A percentile compares a stretch with the other conserved stretches of the same genome.
Conservation (phyloP, 1,139 yeast genomes). For the Taphrina pruni region DNA sequence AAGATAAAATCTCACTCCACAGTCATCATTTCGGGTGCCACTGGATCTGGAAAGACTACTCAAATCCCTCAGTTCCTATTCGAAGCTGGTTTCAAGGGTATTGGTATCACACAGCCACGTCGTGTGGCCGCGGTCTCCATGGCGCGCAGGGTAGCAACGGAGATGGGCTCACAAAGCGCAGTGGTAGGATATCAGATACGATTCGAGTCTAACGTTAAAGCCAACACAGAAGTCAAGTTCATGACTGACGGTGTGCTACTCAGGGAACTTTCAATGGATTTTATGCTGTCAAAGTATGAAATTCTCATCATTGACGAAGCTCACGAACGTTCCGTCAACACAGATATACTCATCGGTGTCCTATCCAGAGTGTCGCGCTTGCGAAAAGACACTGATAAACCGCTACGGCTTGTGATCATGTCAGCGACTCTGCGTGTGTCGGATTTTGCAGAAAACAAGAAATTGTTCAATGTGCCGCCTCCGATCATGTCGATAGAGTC, state of each 20-base stretch:
- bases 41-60: slow-evolving; percentile 98
- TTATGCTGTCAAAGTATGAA: slow-evolving; percentile 78
- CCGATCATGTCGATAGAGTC: slow-evolving; percentile 92
- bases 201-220: slow-evolving; percentile 75
- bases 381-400: slow-evolving; percentile 58
- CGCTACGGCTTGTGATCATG: slow-evolving; percentile 70
- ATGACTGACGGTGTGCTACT: slow-evolving; percentile 99
- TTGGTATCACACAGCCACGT: slow-evolving; percentile 96
- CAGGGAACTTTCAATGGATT: slow-evolving; percentile 89
- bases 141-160: slow-evolving; percentile 86
- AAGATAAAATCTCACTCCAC: slow-evolving; percentile 92
- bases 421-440: slow-evolving; percentile 94
- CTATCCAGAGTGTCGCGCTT: slow-evolving; percentile 82
- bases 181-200: slow-evolving; percentile 90
- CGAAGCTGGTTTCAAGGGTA: slow-evolving; percentile 87
- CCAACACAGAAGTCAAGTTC: slow-evolving; percentile 82
- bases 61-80: slow-evolving; percentile 93
- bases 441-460: slow-evolving; percentile 83
- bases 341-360: slow-evolving; percentile 95
- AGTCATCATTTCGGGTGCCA: slow-evolving; percentile 92
- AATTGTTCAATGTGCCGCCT: slow-evolving; percentile 76
- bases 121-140: slow-evolving; percentile 98
- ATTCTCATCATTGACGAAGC: slow-evolving; percentile 94
- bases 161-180: slow-evolving; percentile 74
- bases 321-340: slow-evolving; percentile 92